Conservation (phyloP, 2,329 filamentous ascomycete species). For the Plectosphaerella sp. region DNA sequence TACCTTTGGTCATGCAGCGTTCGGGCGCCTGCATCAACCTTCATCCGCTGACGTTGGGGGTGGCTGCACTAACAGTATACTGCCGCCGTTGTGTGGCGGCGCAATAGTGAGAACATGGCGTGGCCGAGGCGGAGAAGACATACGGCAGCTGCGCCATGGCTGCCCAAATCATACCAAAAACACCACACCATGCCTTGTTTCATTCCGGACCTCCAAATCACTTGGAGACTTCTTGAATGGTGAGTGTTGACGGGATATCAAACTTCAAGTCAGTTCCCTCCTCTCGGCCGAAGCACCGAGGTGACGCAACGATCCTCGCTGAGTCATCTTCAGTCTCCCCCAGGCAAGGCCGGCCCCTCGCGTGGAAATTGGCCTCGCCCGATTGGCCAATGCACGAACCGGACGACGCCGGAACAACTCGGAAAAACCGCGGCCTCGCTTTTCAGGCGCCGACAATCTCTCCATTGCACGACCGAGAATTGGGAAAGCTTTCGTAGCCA, state of each 20-base stretch:
- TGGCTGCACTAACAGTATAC: too few relatives aligned
- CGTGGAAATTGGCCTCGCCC: conserved; percentile 11
- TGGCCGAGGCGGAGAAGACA: too few relatives aligned
- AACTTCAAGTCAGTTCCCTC: not conserved
- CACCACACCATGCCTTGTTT: too few relatives aligned
- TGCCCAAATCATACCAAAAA: too few relatives aligned
- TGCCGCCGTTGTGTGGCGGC: too few relatives aligned
- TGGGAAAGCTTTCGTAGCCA: conserved; percentile 32
- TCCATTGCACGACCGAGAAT: conserved; percentile 13
- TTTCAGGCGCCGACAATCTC: conserved; percentile 35
- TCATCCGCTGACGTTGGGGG: too few relatives aligned
- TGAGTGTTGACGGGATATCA: not conserved
- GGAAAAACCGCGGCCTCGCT: conserved; percentile 34
- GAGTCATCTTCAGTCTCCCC: not conserved
- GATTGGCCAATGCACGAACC: conserved; percentile 26
- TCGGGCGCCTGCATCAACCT: too few relatives aligned
- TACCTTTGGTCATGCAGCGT: too few relatives aligned
- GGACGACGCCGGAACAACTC: conserved; percentile 33
- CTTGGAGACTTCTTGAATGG: not conserved
- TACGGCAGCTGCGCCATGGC: too few relatives aligned
- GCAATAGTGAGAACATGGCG: too few relatives aligned
- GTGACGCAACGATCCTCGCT: not conserved
- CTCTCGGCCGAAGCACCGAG: not conserved
- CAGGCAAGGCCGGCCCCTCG: not conserved
- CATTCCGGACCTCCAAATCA: too few relatives aligned